Evolutionary conservation across 129 eudicot species (phyloP), one percentile per base, ranked within the genome.

Genomic region (Silybum marianum): DNA sequence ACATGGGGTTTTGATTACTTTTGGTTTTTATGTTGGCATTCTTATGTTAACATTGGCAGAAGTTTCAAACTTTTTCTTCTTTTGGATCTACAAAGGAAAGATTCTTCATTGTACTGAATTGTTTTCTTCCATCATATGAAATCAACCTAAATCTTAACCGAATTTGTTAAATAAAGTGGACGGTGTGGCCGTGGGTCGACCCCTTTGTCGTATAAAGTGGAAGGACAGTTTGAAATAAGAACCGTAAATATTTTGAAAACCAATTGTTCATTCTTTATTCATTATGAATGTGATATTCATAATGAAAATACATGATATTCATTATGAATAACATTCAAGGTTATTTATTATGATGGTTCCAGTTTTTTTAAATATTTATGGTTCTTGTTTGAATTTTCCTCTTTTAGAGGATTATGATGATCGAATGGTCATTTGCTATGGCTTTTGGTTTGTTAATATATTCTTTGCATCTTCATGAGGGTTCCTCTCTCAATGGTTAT

Each of bases 1-100:
- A 72, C 78, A 80, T 80, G 84, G 78, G 65, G 39, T 36, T 80
- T 71, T 54, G 39, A 71, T 71, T 71, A 80, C 83, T 80, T 80
- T 71, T 71, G 38, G 83, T 54, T 80, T 80, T 71, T 7, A 80
- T 54, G 72, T 77, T 77, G 67, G 73, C 58, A 18, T 69, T 48
- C 44, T 80, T 72, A 72, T 60, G 73, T 60, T 80, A 9, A 60
- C 74, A 22, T 58, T 38, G 78, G 40, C 82, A 11, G 42, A 83
- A 83, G 74, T 66, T 77, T 48, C 54, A 9, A 72, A 36, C 77
- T 80, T 80, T 72, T 82, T 10, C 81, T 70, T 69, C 48, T 76
- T 54, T 76, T 48, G 28, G 81, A 24, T 51, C 77, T 38, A 82
- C 67, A 76, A 23, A 44, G 34, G 77, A 83, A 63, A 78, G 79